Conservation (phyloP, 2,329 filamentous ascomycete genomes). For the Aspergillus novoparasiticus region DNA sequence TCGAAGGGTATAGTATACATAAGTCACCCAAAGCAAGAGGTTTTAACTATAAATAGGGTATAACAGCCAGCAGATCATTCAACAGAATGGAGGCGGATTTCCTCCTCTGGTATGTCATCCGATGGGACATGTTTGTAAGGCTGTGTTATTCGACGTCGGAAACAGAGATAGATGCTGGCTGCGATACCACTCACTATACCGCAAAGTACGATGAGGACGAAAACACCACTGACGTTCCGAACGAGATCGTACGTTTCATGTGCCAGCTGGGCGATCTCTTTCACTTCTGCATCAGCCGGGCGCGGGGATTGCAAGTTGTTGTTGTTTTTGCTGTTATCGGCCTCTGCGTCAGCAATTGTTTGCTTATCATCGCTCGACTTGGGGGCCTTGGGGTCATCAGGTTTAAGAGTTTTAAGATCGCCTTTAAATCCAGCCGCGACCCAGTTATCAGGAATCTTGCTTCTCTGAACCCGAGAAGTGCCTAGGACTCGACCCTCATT, state of each 20-base stretch:
- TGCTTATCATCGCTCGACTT: neutral
- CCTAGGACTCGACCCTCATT: slow-evolving; percentile 24
- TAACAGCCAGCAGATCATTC: neutral
- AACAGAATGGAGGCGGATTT: slow-evolving; percentile 1
- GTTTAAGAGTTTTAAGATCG: neutral
- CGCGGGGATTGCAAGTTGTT: neutral
- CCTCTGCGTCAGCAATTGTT: neutral
- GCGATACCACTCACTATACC: neutral
- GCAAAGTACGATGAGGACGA: neutral
- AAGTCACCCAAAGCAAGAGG: neutral
- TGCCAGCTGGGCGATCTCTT: neutral
- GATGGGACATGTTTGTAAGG: neutral
- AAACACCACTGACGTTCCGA: neutral
- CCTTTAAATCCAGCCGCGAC: slow-evolving; percentile 13
- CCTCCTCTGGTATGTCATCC: neutral
- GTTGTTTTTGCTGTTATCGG: neutral
- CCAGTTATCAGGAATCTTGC: slow-evolving; percentile 19
- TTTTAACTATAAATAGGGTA: neutral
- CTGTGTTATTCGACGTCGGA: neutral
- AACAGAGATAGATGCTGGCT: neutral
- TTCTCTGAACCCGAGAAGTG: slow-evolving; percentile 17
- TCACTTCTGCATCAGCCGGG: neutral
- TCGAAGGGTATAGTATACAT: neutral
- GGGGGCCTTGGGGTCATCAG: slow-evolving; percentile 8
- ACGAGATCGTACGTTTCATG: slow-evolving; percentile 4